These are phyloP conservation scores for Physcomitrium patens DNA, from an alignment of 225 moss, liverwort and hornwort genomes.

Conservation along the genomic window DNA sequence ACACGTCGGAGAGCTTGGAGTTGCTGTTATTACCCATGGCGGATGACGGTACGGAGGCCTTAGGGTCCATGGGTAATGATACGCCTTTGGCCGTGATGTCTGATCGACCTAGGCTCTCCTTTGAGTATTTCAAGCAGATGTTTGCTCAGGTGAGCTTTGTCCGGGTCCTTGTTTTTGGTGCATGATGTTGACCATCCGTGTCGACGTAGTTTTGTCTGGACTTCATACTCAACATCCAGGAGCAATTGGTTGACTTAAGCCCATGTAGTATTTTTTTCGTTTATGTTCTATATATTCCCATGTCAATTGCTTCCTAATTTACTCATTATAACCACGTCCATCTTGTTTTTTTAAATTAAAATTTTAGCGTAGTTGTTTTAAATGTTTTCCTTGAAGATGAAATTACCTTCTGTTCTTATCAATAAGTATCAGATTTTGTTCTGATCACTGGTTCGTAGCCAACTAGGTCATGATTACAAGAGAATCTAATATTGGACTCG, in stretches of 20 bases:
- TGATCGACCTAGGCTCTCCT: conserved; percentile 64
- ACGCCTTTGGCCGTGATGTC: conserved; percentile 88
- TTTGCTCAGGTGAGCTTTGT: conserved; percentile 69
- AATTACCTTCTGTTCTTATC: background rate
- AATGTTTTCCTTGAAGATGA: background rate
- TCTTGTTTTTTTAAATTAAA: too few relatives aligned
- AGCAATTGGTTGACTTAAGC: background rate
- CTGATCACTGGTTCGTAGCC: background rate
- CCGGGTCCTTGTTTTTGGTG: background rate
- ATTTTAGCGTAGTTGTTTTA: background rate
- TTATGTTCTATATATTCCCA: background rate
- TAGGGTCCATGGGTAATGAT: conserved; percentile 91
- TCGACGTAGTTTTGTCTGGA: background rate
- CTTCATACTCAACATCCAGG: background rate
- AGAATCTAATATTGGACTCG: background rate
- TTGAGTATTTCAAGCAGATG: conserved; percentile 90
- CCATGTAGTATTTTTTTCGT: background rate
- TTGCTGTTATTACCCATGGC: conserved; percentile 82
- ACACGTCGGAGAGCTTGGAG: conserved; percentile 71
- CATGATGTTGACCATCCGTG: background rate
- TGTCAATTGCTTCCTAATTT: background rate
- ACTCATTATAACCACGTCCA: too few relatives aligned
- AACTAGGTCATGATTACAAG: background rate
- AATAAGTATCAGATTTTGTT: background rate
- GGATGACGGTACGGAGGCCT: conserved; percentile 69